Base-by-base conservation (phyloP, 2,329 filamentous ascomycete species). In the Colletotrichum musae region DNA sequence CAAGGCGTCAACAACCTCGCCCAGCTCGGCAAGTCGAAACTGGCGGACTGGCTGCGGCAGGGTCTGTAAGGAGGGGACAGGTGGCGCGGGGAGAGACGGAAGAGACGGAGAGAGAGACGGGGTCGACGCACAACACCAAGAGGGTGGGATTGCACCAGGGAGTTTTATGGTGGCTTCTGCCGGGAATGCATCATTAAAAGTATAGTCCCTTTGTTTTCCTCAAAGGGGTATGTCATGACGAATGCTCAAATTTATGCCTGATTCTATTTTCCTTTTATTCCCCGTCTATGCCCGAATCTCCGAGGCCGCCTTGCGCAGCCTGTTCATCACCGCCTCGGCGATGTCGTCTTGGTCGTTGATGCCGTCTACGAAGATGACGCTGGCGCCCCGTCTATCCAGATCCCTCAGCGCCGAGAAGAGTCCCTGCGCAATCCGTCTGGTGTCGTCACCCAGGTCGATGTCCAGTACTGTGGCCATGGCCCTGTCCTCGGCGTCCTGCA, bases 1-100 rank as follows among this genome's bases (percentile, higher is more conserved):
- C 94, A 98, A 82, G 95, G 95, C 58, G 90, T 98, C 80, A 91
- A 97, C 82, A 98, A 97, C 83, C 87, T 95, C 74, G 96, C 95
- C 82, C 94, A 97, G 80, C 92, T 98, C 80, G 95, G 95, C 79
- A 97, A 96, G 87, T 92, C 92, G 76, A 95, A 97, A 83, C 83
- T 97, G 78, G 93, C 94, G 52, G 95, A 98, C 83, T 92, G 94
- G 88, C 86, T 98, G 87, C 90, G 95, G 79, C 94, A 97, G 82
- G 93, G 93, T 21, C 81, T 94, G 80, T 94, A 83, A 86, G 68
- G 66, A 68, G 64, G 13, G 41, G 16, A 15, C 21, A 47, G 45
- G 10, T 18, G 45, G 45, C 16, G 45, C 16, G 6, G 45, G 15
- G 43, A 9, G 67, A 72, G 21, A 18, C 10, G 26, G 18, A 45